Evolutionary conservation across 441 rosid species (phyloP).

Genomic region (Hypseocharis bilobata): DNA sequence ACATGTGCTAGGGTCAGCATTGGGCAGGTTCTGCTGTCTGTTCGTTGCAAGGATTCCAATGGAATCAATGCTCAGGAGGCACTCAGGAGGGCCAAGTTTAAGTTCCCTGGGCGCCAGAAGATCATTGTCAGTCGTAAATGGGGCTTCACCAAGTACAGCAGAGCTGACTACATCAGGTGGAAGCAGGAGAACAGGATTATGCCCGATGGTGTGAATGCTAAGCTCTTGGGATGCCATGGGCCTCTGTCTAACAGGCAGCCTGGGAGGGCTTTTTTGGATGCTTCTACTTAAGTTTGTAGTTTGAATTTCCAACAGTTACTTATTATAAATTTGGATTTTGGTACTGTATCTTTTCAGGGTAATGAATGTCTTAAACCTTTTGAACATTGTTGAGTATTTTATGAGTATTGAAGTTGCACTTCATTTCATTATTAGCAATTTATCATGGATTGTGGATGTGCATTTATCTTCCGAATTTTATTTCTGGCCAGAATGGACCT

Average conservation of each 20-base stretch:
- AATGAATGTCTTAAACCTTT: background rate
- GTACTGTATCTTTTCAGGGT: background rate
- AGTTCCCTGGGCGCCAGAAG: constrained; percentile 24
- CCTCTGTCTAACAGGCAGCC: background rate
- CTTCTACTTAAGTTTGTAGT: background rate
- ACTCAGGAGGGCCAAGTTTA: constrained; percentile 19
- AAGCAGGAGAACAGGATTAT: background rate
- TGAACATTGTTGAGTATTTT: background rate
- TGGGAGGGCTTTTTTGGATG: background rate
- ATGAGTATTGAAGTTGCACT: background rate
- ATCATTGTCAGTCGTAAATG: constrained; percentile 22
- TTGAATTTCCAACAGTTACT: background rate
- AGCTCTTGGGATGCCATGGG: background rate
- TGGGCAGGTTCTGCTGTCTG: constrained; percentile 12
- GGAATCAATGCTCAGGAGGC: constrained; percentile 17
- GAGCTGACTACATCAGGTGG: background rate
- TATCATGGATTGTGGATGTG: too few relatives aligned
- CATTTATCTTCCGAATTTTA: too few relatives aligned
- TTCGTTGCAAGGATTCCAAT: constrained; percentile 5
- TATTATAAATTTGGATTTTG: background rate
- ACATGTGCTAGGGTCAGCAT: constrained; percentile 8
- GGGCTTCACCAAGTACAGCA: background rate
- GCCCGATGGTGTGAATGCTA: background rate
- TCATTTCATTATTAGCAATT: background rate
- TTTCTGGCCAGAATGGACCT: too few relatives aligned